Base-by-base conservation (phyloP, 768 basidiomycete genomes). In the Tylopilus felleus region DNA sequence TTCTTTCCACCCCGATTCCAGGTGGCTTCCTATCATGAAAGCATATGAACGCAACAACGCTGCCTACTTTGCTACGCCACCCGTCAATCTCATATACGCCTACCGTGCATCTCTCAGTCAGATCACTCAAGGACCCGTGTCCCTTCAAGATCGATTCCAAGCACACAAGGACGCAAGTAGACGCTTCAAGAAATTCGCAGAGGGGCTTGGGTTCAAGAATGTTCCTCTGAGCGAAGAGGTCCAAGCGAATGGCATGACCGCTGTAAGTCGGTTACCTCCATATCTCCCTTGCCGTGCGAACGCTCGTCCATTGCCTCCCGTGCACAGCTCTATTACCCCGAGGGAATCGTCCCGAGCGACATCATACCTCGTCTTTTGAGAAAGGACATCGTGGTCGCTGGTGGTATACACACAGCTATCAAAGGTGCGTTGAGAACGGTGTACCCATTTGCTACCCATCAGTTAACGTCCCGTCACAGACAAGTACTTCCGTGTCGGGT, bases 231-330 rank as follows among this genome's bases (percentile, higher is more conserved):
- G 78, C 25, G 75, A 82, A 2, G 73, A 77, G 3, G 77, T 81
- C 53, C 80, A 88, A 17, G 95, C 97, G 4, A 96, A 95, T 65
- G 95, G 96, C 38, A 98, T 99, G 97, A 90, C 88, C 7, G 95
- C 94, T 39, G 85, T 91, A 64, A 58, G 76, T 65, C 38, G 13
- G 27, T 13, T 43, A 43, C 28, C 17, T 25, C 25, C n/a, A 10
- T n/a, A n/a, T 21, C 19, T 9, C 25, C 4, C 14, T 5, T 25
- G 17, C 22, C 28, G 21, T 29, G 29, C 27, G 17, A 7, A 23
- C 19, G 6, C 21, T 48, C 47, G 50, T 25, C 13, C 8, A 3
- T 50, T 19, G 5, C 25, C 27, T 22, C 23, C 29, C n/a, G 38
- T 49, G 38, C 53, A n/a, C 57, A 87, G 80, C 66, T 93, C 47